Evolutionary conservation across 2,329 filamentous ascomycete genomes (phyloP), one percentile per base, ranked within the genome.

Genomic region (Zopfia rhizophila): DNA sequence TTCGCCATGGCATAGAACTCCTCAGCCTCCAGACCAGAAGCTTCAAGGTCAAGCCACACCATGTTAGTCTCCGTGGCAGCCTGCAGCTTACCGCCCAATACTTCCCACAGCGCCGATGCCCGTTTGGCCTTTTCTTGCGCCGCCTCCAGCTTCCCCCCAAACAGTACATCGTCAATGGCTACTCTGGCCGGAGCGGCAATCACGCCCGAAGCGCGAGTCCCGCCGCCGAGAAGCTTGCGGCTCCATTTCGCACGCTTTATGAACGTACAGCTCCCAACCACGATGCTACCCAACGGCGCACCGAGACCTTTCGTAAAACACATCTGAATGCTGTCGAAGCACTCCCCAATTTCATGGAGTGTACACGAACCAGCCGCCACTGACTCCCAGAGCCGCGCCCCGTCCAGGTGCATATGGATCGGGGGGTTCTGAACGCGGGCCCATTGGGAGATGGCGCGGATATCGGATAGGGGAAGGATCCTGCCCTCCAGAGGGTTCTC

Each of bases 301-400:
- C 79, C 79, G 3, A 82, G 72, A 4, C 78, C 77, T 60, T 82
- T 82, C 48, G 75, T 78, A 58, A 82, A 80, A 61, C 79, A 82
- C 21, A 82, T 65, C 23, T 61, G 68, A 11, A 75, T 46, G 2
- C 77, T 80, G 60, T 82, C 79, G 43, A 80, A 81, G 56, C 72
- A 76, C 28, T 63, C 68, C 10, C 71, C 71, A 48, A 70, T 41
- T 50, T 48, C 4, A 22, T 36, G n/a, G n/a, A 43, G 19, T 3
- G 29, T 31, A 57, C 72, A n/a, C n/a, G 24, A 60, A 40, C 58
- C 58, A 12, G 63, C 61, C 3, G 59, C 48, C 12, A 63, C 48
- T 12, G 56, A 66, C 31, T 72, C 54, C 27, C 58, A 69, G 24
- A 70, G 40, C 10, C 67, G 53, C 28, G 67, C 66, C 16, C 66